Percentiles rank a stretch among this genome's conserved stretches.
phyloP scores from a whole-genome alignment of 257 asterid species.

The Solanum etuberosum region DNA sequence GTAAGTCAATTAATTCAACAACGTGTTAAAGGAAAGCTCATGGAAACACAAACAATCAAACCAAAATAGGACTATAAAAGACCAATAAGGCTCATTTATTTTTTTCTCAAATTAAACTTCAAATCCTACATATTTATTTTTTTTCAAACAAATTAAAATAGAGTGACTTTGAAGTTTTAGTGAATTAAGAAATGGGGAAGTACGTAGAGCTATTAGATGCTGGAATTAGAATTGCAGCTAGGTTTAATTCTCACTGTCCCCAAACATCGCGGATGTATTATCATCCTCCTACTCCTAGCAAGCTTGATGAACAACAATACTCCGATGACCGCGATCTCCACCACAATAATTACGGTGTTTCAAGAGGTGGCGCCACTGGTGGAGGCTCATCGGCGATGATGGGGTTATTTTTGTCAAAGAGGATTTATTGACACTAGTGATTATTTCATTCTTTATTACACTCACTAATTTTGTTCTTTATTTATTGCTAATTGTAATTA shows the following conservation, averaged over 20 bases:
- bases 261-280: slow-evolving; percentile 60
- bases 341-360: background rate
- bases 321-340: background rate
- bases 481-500: background rate
- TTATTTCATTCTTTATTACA: background rate
- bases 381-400: background rate
- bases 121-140: too few relatives aligned
- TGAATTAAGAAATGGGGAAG: slow-evolving; percentile 22
- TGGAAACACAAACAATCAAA: background rate
- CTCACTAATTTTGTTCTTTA: background rate
- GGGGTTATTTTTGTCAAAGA: background rate
- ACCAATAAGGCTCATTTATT: background rate
- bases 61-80: background rate
- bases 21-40: background rate
- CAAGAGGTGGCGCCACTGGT: background rate
- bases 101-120: background rate
- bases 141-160: background rate
- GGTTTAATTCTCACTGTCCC: slow-evolving; percentile 59
- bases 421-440: background rate
- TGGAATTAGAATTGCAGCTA: slow-evolving; percentile 20
- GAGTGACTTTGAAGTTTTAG: background rate
- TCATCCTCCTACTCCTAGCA: slow-evolving; percentile 25
- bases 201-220: slow-evolving; percentile 38
- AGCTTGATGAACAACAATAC: background rate
- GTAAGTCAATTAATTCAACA: background rate